Evolutionary conservation across 257 asterid genomes (phyloP).

Genomic region (Linderniella brevidens): DNA sequence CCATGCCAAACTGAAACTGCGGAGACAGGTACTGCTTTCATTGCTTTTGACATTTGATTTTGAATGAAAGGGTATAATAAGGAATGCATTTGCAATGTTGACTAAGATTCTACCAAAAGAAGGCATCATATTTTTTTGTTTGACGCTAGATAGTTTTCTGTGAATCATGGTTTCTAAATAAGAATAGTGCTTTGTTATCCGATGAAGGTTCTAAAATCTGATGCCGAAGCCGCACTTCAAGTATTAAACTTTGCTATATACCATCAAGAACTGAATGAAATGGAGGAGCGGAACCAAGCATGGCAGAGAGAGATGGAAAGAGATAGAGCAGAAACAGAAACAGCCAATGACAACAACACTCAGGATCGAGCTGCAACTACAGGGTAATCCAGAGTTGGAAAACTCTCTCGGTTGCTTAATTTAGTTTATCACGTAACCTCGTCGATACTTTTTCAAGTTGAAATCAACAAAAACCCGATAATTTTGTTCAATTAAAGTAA

Average conservation of each 20-base stretch:
- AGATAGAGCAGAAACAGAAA: slow-evolving; percentile 30
- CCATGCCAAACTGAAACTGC: slow-evolving; percentile 83
- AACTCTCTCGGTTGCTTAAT: too few species aligned
- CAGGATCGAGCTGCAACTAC: slow-evolving; percentile 14
- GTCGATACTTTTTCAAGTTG: too few species aligned
- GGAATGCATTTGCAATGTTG: too few species aligned
- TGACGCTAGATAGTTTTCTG: neutral
- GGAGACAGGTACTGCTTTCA: slow-evolving; percentile 50
- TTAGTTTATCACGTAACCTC: too few species aligned
- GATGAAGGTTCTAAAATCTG: slow-evolving; percentile 59
- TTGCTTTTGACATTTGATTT: neutral
- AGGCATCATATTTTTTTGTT: too few species aligned
- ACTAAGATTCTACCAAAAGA: too few species aligned
- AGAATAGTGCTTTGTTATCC: slow-evolving; percentile 6
- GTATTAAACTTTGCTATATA: slow-evolving; percentile 92
- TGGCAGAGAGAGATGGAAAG: slow-evolving; percentile 38
- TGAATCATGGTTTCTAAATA: neutral
- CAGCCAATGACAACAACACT: slow-evolving; percentile 20
- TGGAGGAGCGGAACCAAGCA: slow-evolving; percentile 88
- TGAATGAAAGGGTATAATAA: neutral
- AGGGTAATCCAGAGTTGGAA: too few species aligned
- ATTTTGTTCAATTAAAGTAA: too few species aligned
- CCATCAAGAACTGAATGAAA: slow-evolving; percentile 93
- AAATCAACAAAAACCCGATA: too few species aligned
- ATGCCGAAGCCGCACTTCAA: slow-evolving; percentile 84